A percentile compares a stretch with the other conserved stretches of the same genome.
Evolutionary conservation across 306 rosid genomes (phyloP).

Genomic region (Vicia faba): DNA sequence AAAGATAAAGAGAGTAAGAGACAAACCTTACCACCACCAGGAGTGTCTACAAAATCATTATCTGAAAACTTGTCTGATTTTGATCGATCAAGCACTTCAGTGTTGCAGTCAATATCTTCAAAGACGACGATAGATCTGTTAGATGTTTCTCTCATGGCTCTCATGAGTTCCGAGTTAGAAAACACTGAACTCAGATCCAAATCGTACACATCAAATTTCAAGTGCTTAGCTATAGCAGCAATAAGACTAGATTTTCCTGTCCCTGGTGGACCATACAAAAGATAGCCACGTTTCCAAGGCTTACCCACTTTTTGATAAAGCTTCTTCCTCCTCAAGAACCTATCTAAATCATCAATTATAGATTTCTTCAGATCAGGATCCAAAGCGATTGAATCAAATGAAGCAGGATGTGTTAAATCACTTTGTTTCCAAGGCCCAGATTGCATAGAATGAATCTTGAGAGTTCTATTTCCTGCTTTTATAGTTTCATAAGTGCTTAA

Average conservation of each 20-base stretch:
- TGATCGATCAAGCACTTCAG: slow-evolving; percentile 38
- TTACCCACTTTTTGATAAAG: slow-evolving; percentile 49
- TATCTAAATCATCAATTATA: slow-evolving; percentile 39
- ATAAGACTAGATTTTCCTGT: slow-evolving; percentile 52
- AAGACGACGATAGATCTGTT: slow-evolving; percentile 48
- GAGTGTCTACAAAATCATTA: neutral
- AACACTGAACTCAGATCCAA: slow-evolving; percentile 41
- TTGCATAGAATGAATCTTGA: slow-evolving; percentile 23
- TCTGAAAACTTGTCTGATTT: neutral
- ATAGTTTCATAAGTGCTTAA: slow-evolving; percentile 3
- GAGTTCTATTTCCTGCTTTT: slow-evolving; percentile 30
- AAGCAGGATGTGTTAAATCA: slow-evolving; percentile 41
- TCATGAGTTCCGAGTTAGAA: slow-evolving; percentile 38
- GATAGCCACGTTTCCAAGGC: slow-evolving; percentile 54
- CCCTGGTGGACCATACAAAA: slow-evolving; percentile 51
- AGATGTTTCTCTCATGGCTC: slow-evolving; percentile 26
- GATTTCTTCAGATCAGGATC: slow-evolving; percentile 37
- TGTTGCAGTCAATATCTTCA: slow-evolving; percentile 53
- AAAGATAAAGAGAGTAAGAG: neutral
- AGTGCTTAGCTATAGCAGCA: slow-evolving; percentile 45
- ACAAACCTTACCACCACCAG: slow-evolving; percentile 10
- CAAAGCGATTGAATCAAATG: slow-evolving; percentile 44
- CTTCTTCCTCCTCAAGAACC: slow-evolving; percentile 47
- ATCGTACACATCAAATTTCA: slow-evolving; percentile 49
- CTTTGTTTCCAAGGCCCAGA: slow-evolving; percentile 5